Evolutionary conservation across 345 rosid genomes (phyloP), one percentile per base, ranked within the genome.

Genomic region (Gossypium rotundifolium): DNA sequence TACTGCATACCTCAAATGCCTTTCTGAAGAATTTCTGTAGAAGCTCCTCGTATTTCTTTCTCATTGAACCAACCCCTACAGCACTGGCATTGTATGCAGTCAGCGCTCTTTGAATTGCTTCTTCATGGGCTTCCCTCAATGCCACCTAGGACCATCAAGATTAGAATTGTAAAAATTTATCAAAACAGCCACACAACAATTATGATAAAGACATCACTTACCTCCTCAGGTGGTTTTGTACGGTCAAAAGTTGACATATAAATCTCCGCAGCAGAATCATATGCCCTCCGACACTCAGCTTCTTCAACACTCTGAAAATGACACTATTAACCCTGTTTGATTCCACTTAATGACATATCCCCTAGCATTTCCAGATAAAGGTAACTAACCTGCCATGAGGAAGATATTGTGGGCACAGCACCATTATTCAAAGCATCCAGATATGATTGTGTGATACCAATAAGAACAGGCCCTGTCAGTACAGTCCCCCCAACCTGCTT

Each of bases 361-460:
- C 6, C n/a, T 13, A 51, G 33, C 71, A 51, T 63, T 38, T 51
- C 14, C 52, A 9, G 63, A 58, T n/a, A 75, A 65, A n/a, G 72
- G 60, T 74, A 60, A 73, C 92, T 46, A 74, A 96, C 99, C 98
- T 93, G 97, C 99, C 99, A 96, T 20, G 99, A 93, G 45, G 99
- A 93, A 49, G 93, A 85, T 85, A 93, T 96, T 57, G 99, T 91
- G 58, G 99, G 99, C 71, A 93, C 97, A 7, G 98, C 99, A 76
- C 99, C 99, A 77, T 96, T 91, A 75, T 96, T 96, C 58, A 93
- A 84, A 38, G 98, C 99, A 85, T 89, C 95, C 74, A 96, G 84
- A 77, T 93, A 96, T 65, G 99, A 90, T 83, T 91, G 85, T 3
- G 87, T 96, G 48, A 96, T 82, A 67, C 97, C 99, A 64, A 93